Evolutionary conservation across 352 stramenopile genomes (phyloP), one percentile per base, ranked within the genome.

Genomic region (Pythium volutum): DNA sequence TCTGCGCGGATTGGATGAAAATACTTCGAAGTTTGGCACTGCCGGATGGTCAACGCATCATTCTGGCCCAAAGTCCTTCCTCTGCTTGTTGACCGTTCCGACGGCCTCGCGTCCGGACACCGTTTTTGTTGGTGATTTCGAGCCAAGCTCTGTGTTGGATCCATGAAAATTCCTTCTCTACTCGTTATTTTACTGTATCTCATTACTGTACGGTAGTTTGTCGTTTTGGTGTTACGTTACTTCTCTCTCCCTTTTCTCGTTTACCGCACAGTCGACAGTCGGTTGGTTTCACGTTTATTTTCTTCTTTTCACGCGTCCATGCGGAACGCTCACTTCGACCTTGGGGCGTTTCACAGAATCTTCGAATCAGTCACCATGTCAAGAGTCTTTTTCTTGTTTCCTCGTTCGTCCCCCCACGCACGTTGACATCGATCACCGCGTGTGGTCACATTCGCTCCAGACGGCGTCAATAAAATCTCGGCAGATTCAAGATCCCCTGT

Each of bases 91-190:
- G 45, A 34, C 25, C 25, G 6, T 31, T 16, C 15, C 11, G 7
- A 36, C 6, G 10, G 57, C 18, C 27, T 51, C 55, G 56, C 20
- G 34, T 64, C 22, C 29, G 20, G 26, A 16, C 56, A 45, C 48
- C 41, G 46, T 50, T 57, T 64, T 33, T 62, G 55, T 55, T 14
- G 27, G 43, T 3, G 15, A 33, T 58, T 18, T 56, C 38, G 38
- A 45, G 9, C 38, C 38, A 6, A 16, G 38, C 18, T 55, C 23
- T 39, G 27, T 36, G 36, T 47, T 38, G 50, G 31, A 33, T 46
- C 33, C 22, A 12, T 31, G 18, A 16, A 42, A 33, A 39, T 18
- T 15, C 16, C 14, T 51, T 51, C 27, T 51, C 22, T n/a, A n/a
- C 45, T 51, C 22, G 16, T 10, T 22, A 10, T 34, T 11, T n/a